Conservation (phyloP, 306 rosid species). For the Citrullus amarus region DNA sequence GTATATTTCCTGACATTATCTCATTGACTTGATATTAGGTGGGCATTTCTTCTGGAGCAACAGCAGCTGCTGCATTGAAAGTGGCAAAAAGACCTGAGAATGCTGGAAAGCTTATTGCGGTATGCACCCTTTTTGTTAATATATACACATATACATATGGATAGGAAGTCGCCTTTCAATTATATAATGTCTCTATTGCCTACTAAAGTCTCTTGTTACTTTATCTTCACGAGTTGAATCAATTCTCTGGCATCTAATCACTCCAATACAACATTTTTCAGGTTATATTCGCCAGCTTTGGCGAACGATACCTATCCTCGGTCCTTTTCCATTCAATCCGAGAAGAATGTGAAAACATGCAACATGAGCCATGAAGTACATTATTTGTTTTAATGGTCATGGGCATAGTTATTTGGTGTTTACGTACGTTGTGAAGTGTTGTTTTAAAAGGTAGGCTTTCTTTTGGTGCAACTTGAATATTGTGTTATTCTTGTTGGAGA, state of each 20-base stretch:
- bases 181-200: too few species aligned
- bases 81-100: slow-evolving; percentile 92
- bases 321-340: slow-evolving; percentile 78
- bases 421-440: too few species aligned
- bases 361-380: slow-evolving; percentile 51
- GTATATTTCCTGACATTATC: neutral
- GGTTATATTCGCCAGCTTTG: slow-evolving; percentile 85
- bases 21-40: slow-evolving; percentile 43
- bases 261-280: slow-evolving; percentile 21
- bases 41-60: slow-evolving; percentile 98
- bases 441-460: too few species aligned
- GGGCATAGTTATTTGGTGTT: too few species aligned
- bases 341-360: slow-evolving; percentile 93
- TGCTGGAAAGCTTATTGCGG: slow-evolving; percentile 89
- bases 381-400: too few species aligned
- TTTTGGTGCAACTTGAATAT: too few species aligned
- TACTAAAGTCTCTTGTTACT: neutral
- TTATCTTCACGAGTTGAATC: neutral
- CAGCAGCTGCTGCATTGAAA: slow-evolving; percentile 79
- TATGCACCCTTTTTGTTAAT: slow-evolving; percentile 17
- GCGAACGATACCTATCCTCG: slow-evolving; percentile 76
- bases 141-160: neutral
- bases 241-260: neutral
- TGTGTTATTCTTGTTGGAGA: too few species aligned
- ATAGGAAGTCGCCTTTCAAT: too few species aligned